Base-by-base conservation (phyloP, 441 rosid genomes). In the Adansonia madagascariensis region DNA sequence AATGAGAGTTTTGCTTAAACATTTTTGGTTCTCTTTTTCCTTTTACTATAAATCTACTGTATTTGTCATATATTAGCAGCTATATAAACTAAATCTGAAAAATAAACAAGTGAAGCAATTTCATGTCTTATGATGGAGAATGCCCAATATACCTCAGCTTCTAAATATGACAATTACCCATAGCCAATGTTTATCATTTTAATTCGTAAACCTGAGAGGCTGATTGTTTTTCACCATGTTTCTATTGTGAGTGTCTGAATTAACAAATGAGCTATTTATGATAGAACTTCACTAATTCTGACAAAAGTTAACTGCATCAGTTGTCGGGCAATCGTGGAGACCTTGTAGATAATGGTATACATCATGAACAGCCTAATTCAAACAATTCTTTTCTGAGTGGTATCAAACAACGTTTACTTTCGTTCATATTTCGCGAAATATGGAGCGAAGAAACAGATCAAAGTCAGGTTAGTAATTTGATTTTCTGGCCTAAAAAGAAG, bases 351-450 rank as follows among this genome's bases (percentile, higher is more conserved):
- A 88, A 85, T 79, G 81, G 80, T 79, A 67, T 83, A 73, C 85
- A 79, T 56, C 78, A 67, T 59, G 82, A 71, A 70, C 94, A 85
- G 78, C 85, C 86, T n/a, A 80, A 70, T 86, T 49, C 81, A 74
- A 87, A 84, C 56, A 84, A 75, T 78, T 72, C 84, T 71, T 89
- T 92, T 84, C 86, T 96, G 77, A 88, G 88, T 84, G 98, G 98
- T 71, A 85, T 96, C 76, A 96, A 96, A 84, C 98, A 94, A 73
- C 92, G 98, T 2, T 80, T 94, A 81, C 98, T 96, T 80, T 96
- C 99, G 12, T 96, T 94, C 80, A 89, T 96, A 82, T 96, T 91
- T 76, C 87, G 84, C 81, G 92, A 89, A 86, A 86, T 84, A 84
- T 92, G 97, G 97, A 90, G 87, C 74, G 94, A 92, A 79, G 96